These are phyloP conservation scores for Brettanomyces sp. DNA, from an alignment of 805 yeast species.

Conservation along the genomic window DNA sequence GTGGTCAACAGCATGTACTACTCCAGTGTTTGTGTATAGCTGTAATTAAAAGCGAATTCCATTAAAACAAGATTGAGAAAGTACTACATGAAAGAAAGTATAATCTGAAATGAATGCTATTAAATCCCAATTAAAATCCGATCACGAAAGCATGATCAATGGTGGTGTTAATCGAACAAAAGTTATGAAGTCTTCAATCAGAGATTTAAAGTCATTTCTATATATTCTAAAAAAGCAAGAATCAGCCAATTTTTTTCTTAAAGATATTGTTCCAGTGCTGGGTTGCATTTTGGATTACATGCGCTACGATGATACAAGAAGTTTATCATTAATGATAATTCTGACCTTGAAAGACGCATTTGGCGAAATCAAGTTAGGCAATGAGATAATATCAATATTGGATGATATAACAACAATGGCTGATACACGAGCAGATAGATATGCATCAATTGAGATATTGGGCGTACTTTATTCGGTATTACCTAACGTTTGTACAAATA, in stretches of 20 bases:
- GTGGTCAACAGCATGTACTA: no score
- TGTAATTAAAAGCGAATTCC: no score
- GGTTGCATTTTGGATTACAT: conserved; percentile 2
- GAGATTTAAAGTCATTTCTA: neutral
- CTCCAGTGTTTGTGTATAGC: no score
- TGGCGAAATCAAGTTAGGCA: neutral
- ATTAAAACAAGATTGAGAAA: no score
- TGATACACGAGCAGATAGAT: conserved; percentile 7
- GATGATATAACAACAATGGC: conserved; percentile 11
- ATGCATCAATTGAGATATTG: conserved; percentile 9
- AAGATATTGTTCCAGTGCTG: conserved; percentile 1
- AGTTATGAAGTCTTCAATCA: neutral
- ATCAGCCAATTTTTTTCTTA: neutral
- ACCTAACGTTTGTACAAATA: conserved; percentile 6
- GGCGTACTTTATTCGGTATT: conserved; percentile 16
- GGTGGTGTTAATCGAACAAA: no score
- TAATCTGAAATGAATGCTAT: no score
- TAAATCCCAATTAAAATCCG: no score
- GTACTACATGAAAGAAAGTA: no score
- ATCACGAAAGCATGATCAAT: no score
- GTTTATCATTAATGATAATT: conserved; percentile 4
- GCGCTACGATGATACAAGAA: conserved; percentile 3
- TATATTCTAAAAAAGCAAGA: neutral
- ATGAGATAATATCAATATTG: conserved; percentile 3
- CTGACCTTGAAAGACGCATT: neutral